A percentile compares a stretch with the other conserved stretches of the same genome.
Evolutionary conservation across 2,329 filamentous ascomycete genomes (phyloP).

Genomic region (Calonectria montana): DNA sequence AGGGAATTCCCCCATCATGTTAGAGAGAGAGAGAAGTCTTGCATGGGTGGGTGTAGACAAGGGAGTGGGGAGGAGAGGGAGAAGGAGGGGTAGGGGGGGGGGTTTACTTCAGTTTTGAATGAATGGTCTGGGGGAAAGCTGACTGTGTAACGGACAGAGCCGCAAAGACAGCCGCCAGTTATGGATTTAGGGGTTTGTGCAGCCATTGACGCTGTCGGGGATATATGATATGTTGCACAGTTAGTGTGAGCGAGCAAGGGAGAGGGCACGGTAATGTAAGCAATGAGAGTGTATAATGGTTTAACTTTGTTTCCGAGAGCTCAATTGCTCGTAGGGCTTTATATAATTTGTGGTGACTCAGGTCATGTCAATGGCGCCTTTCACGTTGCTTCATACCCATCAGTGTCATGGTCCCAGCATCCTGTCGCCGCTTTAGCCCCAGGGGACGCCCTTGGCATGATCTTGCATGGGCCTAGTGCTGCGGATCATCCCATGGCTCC

Average conservation of each 20-base stretch:
- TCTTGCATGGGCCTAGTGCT: constrained; percentile 15
- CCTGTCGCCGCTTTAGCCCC: not conserved
- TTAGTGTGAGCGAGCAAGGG: not conserved
- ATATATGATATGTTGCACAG: not conserved
- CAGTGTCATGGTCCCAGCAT: not conserved
- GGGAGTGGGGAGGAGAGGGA: not conserved
- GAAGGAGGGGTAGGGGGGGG: not conserved
- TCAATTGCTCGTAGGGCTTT: constrained; percentile 11
- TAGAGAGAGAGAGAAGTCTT: not conserved
- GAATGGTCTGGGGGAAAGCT: constrained; percentile 59
- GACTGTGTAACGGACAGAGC: constrained; percentile 59
- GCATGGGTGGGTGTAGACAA: not conserved
- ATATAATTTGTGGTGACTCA: constrained; percentile 20
- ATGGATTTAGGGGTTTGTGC: constrained; percentile 49
- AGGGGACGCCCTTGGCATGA: not conserved
- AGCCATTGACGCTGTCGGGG: constrained; percentile 27
- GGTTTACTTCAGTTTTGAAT: constrained; percentile 50
- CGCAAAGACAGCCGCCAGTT: constrained; percentile 65
- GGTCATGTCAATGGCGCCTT: constrained; percentile 46
- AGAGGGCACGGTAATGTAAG: constrained; percentile 4
- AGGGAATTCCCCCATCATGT: not conserved
- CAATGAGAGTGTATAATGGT: not conserved
- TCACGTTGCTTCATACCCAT: constrained; percentile 13
- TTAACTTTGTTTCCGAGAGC: constrained; percentile 8
- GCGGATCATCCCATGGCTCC: not conserved